phyloP scores from a whole-genome alignment of 768 basidiomycete species.

The Lepiota brunneoincarnata region DNA sequence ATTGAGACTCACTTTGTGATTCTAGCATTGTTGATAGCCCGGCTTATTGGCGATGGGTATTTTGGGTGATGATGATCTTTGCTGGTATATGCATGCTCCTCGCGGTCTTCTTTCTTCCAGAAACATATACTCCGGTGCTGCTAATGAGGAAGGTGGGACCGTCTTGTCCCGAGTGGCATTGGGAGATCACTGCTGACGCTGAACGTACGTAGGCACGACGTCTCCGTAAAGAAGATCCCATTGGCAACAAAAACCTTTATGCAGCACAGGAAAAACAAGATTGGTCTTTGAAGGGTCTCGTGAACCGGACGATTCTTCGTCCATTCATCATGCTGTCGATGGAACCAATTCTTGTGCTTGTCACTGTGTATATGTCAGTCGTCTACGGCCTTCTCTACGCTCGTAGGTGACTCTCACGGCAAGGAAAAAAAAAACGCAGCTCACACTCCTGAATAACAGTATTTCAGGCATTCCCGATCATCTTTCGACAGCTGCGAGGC shows the following conservation, averaged over 20 bases:
- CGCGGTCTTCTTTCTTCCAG: conserved; percentile 48
- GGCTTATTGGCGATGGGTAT: conserved; percentile 63
- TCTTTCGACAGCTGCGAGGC: conserved; percentile 34
- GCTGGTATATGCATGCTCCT: conserved; percentile 48
- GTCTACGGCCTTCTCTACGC: conserved; percentile 61
- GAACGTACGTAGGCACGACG: conserved; percentile 26
- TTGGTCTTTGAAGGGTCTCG: conserved; percentile 47
- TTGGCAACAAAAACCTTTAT: conserved; percentile 39
- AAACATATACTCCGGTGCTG: conserved; percentile 66
- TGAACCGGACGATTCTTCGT: conserved; percentile 54
- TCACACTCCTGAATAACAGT: conserved; percentile 28
- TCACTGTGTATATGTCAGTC: conserved; percentile 60
- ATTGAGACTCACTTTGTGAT: neutral
- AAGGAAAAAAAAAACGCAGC: neutral
- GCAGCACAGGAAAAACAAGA: conserved; percentile 60
- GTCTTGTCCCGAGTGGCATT: too few species aligned
- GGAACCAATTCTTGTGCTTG: conserved; percentile 62
- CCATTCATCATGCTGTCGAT: conserved; percentile 60
- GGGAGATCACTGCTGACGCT: neutral
- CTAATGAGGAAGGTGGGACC: conserved; percentile 37
- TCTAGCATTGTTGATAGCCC: conserved; percentile 44
- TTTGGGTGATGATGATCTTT: conserved; percentile 70
- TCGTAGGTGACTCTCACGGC: conserved; percentile 35
- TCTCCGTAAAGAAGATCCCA: conserved; percentile 49
- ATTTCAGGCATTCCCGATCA: conserved; percentile 55